Evolutionary conservation across 352 stramenopile genomes (phyloP).

Genomic region (Phytopythium chamaehyphon): DNA sequence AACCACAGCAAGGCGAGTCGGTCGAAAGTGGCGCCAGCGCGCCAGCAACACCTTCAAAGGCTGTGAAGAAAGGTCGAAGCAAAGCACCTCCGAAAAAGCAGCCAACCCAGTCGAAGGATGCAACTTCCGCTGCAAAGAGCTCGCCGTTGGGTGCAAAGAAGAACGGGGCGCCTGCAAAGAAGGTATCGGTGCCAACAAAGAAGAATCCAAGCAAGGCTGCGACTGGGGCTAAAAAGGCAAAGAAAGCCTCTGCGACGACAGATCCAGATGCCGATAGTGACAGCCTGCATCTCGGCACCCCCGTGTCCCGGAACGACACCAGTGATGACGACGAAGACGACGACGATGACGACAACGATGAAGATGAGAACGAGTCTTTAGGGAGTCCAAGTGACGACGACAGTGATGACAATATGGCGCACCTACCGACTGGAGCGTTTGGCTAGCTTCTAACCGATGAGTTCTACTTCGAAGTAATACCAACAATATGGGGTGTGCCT

Average conservation of each 20-base stretch:
- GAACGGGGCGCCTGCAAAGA: not conserved
- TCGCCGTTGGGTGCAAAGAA: not conserved
- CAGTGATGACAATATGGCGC: constrained; percentile 56
- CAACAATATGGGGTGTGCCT: too few species aligned
- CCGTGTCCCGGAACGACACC: constrained; percentile 3
- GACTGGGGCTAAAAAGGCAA: not conserved
- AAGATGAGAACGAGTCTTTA: constrained; percentile 29
- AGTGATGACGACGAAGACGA: constrained; percentile 24
- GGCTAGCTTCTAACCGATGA: too few species aligned
- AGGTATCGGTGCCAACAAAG: constrained; percentile 3
- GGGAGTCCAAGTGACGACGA: constrained; percentile 51
- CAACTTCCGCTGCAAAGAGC: too few species aligned
- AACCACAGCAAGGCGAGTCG: not conserved
- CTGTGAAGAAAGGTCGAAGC: not conserved
- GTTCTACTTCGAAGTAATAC: too few species aligned
- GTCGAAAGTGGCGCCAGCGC: not conserved
- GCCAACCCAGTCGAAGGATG: too few species aligned
- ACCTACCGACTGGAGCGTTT: constrained; percentile 57
- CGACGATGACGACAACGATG: constrained; percentile 19
- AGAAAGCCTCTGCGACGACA: constrained; percentile 7
- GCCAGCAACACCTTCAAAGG: not conserved
- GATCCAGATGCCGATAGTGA: constrained; percentile 6
- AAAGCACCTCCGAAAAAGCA: not conserved
- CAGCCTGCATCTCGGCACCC: not conserved
- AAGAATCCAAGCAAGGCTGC: constrained; percentile 8